These are phyloP conservation scores for Colletotrichum siamense DNA, from an alignment of 2,329 filamentous ascomycete species.

Conservation along the genomic window DNA sequence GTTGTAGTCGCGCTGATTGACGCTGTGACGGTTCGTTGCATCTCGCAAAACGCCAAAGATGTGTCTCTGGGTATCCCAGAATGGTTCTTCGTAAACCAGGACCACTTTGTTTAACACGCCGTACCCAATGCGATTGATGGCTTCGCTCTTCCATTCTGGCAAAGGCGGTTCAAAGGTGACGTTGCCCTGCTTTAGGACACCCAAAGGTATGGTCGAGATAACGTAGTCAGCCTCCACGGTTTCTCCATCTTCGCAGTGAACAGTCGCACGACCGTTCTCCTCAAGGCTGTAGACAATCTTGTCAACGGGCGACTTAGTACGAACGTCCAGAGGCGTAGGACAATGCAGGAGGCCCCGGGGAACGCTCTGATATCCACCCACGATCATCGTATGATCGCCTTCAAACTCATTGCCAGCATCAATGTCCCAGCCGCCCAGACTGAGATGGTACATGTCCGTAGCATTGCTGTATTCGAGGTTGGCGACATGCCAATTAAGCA, in stretches of 20 bases:
- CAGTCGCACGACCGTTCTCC: conserved; percentile 33
- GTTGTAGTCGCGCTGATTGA: conserved; percentile 81
- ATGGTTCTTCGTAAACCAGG: conserved; percentile 84
- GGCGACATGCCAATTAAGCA: conserved; percentile 98
- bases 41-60: conserved; percentile 93
- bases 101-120: conserved; percentile 96
- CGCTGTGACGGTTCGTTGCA: conserved; percentile 70
- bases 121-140: conserved; percentile 86
- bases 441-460: conserved; percentile 83
- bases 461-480: conserved; percentile 99
- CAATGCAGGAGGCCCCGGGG: conserved; percentile 84
- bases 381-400: conserved; percentile 89
- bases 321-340: conserved; percentile 79
- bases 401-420: conserved; percentile 98
- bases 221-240: conserved; percentile 84
- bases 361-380: conserved; percentile 92
- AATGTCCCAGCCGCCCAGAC: conserved; percentile 92
- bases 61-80: conserved; percentile 89
- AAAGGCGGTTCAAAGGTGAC: conserved; percentile 89
- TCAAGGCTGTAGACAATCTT: conserved; percentile 70
- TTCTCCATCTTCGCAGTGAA: conserved; percentile 81
- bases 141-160: conserved; percentile 83
- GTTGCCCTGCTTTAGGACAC: conserved; percentile 83
- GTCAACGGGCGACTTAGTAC: conserved; percentile 74
- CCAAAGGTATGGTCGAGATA: conserved; percentile 89